These are phyloP conservation scores for Trichoderma reesei DNA, from an alignment of 495 filamentous ascomycete species.

Conservation along the genomic window DNA sequence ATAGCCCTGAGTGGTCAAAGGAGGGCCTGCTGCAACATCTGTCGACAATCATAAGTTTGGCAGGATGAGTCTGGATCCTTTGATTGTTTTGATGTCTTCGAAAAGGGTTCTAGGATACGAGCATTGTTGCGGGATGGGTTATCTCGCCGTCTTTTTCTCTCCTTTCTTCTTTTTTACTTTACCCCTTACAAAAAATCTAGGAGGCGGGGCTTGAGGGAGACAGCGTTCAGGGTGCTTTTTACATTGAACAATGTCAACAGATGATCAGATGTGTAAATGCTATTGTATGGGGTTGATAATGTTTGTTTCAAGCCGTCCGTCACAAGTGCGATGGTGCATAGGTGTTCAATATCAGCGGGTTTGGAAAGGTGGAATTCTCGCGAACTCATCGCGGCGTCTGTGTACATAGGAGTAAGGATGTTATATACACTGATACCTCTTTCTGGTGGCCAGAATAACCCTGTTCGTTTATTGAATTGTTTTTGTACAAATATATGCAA, in stretches of 20 bases:
- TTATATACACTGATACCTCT: conserved; percentile 10
- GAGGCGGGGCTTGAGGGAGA: not conserved
- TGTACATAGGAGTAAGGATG: conserved; percentile 7
- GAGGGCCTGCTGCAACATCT: conserved; percentile 59
- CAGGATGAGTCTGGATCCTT: conserved; percentile 23
- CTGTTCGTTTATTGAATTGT: conserved; percentile 6
- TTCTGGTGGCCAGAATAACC: not conserved
- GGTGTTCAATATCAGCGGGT: conserved; percentile 7
- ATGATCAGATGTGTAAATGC: conserved; percentile 7
- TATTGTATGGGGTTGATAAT: conserved; percentile 5
- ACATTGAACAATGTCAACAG: not conserved
- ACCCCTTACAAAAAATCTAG: not conserved
- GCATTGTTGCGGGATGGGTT: not conserved
- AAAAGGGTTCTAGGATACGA: not conserved
- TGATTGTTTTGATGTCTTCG: not conserved
- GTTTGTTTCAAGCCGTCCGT: conserved; percentile 5
- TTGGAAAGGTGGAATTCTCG: conserved; percentile 8
- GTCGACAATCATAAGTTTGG: conserved; percentile 59
- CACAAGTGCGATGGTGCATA: conserved; percentile 2
- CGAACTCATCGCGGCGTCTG: conserved; percentile 3
- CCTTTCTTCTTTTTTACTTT: no score
- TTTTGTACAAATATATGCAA: conserved; percentile 10
- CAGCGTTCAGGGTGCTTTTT: not conserved
- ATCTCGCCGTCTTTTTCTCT: not conserved
- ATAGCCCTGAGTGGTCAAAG: conserved; percentile 42